Conservation (phyloP, 1,139 yeast genomes). For the Yamadazyma aaseri region DNA sequence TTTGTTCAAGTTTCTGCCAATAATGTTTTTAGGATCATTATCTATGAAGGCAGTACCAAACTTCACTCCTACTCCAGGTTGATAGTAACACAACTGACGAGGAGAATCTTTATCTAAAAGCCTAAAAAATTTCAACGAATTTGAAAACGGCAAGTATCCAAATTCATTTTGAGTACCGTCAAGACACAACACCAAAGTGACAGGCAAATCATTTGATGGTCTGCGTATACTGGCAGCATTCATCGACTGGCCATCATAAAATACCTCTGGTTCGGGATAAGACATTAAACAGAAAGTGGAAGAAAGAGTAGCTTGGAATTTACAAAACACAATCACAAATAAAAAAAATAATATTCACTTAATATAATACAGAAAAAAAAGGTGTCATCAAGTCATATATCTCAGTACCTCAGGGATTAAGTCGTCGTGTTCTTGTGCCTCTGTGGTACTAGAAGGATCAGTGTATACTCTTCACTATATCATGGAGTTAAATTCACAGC, state of each 20-base stretch:
- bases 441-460: no score
- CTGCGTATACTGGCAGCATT: conserved; percentile 2
- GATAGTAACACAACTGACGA: conserved; percentile 57
- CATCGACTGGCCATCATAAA: conserved; percentile 3
- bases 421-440: no score
- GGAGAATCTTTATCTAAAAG: conserved; percentile 46
- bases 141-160: conserved; percentile 55
- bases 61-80: conserved; percentile 62
- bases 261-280: background rate
- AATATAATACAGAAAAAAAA: background rate
- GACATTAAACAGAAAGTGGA: background rate
- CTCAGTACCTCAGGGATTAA: no score
- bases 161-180: conserved; percentile 65
- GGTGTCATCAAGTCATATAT: no score
- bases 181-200: conserved; percentile 46
- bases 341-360: background rate
- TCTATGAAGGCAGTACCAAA: conserved; percentile 35
- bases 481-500: no score
- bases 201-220: conserved; percentile 1
- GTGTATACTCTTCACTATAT: no score
- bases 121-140: conserved; percentile 52
- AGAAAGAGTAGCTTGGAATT: background rate
- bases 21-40: conserved; percentile 18
- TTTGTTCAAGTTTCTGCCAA: conserved; percentile 15
- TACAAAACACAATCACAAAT: background rate